Evolutionary conservation across 2,329 filamentous ascomycete species (phyloP), one percentile per base, ranked within the genome.

Genomic region (Moelleriella libera): DNA sequence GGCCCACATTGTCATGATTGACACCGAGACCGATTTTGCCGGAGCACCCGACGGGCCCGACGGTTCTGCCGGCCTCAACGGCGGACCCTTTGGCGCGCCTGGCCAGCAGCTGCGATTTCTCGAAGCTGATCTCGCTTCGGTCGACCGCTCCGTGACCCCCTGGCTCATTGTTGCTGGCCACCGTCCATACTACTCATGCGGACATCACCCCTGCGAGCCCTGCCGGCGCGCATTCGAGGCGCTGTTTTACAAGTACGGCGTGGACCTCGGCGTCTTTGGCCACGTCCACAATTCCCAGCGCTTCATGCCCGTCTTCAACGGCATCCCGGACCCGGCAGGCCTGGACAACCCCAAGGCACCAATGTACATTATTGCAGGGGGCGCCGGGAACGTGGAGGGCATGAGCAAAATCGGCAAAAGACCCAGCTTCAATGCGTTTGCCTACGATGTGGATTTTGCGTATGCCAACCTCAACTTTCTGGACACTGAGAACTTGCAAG

Each of bases 211-310:
- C 11, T 79, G 75, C 60, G 48, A 40, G 10, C 55, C 68, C 0
- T 78, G 75, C 61, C 70, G 73, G 50, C 51, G 50, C 0, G 74
- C 73, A 1, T 79, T 78, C 49, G 75, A 80, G 60, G 59, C 62
- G 0, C 56, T 78, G 3, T 58, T 79, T 6, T 74, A 76, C 59
- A 64, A 68, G 46, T 76, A 78, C 56, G 74, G 74, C 30, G 75
- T 80, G 21, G 76, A 80, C 51, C 58, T 78, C 5, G 74, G 60
- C 30, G 62, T 79, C 6, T 75, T 77, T 52, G 76, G 75, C 2
- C 75, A 80, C 54, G 71, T 76, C 11, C 75, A 79, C 59, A 77
- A 76, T 59, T 70, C 71, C 30, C 74, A 79, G 60, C 68, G 76
- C 1, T 74, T 76, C 52, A 50, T 63, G 55, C 71, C 62, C 30